Conservation (phyloP, 371 early-diverging fungal species). For the Mucor lusitanicus region DNA sequence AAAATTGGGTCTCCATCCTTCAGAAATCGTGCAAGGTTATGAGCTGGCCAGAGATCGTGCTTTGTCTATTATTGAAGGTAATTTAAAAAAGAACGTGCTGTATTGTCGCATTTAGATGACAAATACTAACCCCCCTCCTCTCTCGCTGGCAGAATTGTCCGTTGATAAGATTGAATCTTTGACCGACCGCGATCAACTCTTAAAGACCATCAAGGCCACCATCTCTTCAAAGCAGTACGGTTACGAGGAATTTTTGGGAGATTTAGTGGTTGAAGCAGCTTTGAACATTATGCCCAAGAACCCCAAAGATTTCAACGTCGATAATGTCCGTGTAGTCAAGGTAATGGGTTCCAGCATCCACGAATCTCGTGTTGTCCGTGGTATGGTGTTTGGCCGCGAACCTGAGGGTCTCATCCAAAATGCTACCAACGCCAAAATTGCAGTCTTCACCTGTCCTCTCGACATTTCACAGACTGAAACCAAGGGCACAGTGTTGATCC, state of each 20-base stretch:
- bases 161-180: constrained; percentile 68
- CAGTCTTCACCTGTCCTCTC: constrained; percentile 96
- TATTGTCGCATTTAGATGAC: background rate
- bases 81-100: background rate
- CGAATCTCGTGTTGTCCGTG: constrained; percentile 92
- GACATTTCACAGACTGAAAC: constrained; percentile 98
- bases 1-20: constrained; percentile 93
- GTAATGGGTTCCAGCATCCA: constrained; percentile 92
- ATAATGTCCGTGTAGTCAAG: constrained; percentile 96
- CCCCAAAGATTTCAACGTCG: constrained; percentile 88
- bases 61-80: constrained; percentile 81
- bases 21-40: constrained; percentile 94
- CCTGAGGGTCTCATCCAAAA: constrained; percentile 82
- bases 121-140: background rate
- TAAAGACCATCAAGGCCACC: constrained; percentile 74
- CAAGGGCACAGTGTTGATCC: constrained; percentile 98
- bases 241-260: constrained; percentile 85
- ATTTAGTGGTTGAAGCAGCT: constrained; percentile 87
- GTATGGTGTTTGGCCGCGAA: constrained; percentile 98
- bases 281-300: constrained; percentile 90
- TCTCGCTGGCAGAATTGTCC: constrained; percentile 55
- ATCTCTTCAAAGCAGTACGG: constrained; percentile 95
- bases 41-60: constrained; percentile 88
- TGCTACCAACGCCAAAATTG: constrained; percentile 88
- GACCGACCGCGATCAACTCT: constrained; percentile 58